Evolutionary conservation across 1,284 basidiomycete species (phyloP).

Genomic region (Ceratobasidium sp.): DNA sequence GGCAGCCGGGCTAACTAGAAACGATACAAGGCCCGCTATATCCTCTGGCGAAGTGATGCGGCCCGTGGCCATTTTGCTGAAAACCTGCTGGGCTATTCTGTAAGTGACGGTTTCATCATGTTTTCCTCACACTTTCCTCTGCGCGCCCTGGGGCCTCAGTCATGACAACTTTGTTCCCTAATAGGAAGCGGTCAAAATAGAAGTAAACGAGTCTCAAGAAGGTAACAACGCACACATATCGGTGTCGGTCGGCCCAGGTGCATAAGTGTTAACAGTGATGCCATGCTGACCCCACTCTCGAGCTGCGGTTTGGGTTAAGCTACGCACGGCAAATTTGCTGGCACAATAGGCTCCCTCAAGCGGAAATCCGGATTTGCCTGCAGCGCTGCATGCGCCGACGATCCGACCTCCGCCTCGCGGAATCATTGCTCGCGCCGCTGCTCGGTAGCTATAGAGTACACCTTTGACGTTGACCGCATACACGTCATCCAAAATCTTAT

Average conservation of each 20-base stretch:
- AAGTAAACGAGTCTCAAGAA: not conserved
- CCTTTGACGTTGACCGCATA: conserved; percentile 52
- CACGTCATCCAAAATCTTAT: conserved; percentile 49
- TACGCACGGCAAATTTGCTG: conserved; percentile 53
- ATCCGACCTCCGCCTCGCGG: conserved; percentile 53
- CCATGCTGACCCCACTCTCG: conserved; percentile 52
- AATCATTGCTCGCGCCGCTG: conserved; percentile 53
- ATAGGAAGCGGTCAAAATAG: not conserved
- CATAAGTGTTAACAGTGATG: conserved; percentile 54
- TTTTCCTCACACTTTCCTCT: not conserved
- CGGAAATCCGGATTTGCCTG: conserved; percentile 43
- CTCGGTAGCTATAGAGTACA: conserved; percentile 53
- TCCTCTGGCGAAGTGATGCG: conserved; percentile 29
- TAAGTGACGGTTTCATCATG: not conserved
- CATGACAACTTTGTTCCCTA: conserved; percentile 42
- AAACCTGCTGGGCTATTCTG: not conserved
- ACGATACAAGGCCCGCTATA: conserved; percentile 40
- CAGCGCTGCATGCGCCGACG: conserved; percentile 50
- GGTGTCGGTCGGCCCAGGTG: conserved; percentile 52
- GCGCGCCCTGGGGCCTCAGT: conserved; percentile 1
- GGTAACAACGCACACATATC: conserved; percentile 50
- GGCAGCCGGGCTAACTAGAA: conserved; percentile 32
- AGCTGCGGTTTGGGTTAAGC: conserved; percentile 52
- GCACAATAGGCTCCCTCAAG: conserved; percentile 42
- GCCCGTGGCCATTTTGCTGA: conserved; percentile 22